A percentile compares a stretch with the other conserved stretches of the same genome.
phyloP scores from a whole-genome alignment of 2,329 filamentous ascomycete genomes.

The Cercospora zeina region DNA sequence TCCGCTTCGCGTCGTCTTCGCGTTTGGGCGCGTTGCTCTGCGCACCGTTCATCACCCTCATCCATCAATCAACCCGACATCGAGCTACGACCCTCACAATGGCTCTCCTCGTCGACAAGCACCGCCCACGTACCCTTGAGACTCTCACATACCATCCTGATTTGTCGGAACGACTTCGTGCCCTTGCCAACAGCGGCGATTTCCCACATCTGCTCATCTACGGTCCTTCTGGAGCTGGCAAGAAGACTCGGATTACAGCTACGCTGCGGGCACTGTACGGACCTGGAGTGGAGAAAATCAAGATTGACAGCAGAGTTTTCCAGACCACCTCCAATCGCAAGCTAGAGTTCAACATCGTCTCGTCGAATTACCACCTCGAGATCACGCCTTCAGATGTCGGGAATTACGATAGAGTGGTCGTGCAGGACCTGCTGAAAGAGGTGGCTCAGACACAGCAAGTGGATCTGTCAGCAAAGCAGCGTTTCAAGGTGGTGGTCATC shows the following conservation, averaged over 20 bases:
- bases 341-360: constrained; percentile 98
- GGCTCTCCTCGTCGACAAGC: constrained; percentile 66
- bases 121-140: constrained; percentile 71
- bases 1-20: constrained; percentile 5
- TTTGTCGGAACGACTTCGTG: constrained; percentile 80
- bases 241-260: constrained; percentile 95
- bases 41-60: neutral
- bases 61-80: neutral
- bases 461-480: constrained; percentile 84
- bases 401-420: constrained; percentile 91
- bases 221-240: constrained; percentile 92
- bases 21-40: constrained; percentile 5
- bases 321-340: constrained; percentile 93
- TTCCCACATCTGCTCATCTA: constrained; percentile 98
- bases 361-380: constrained; percentile 95
- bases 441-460: constrained; percentile 99
- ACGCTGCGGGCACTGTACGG: constrained; percentile 95
- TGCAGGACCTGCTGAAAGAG: constrained; percentile 95
- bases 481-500: constrained; percentile 98
- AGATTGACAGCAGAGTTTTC: constrained; percentile 96
- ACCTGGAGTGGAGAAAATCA: constrained; percentile 98
- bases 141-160: constrained; percentile 83
- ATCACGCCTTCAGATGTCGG: constrained; percentile 97
- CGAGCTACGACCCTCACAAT: constrained; percentile 43
- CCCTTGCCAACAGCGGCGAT: constrained; percentile 91